Evolutionary conservation across 768 basidiomycete genomes (phyloP).

Genomic region (Tulasnella sp.): DNA sequence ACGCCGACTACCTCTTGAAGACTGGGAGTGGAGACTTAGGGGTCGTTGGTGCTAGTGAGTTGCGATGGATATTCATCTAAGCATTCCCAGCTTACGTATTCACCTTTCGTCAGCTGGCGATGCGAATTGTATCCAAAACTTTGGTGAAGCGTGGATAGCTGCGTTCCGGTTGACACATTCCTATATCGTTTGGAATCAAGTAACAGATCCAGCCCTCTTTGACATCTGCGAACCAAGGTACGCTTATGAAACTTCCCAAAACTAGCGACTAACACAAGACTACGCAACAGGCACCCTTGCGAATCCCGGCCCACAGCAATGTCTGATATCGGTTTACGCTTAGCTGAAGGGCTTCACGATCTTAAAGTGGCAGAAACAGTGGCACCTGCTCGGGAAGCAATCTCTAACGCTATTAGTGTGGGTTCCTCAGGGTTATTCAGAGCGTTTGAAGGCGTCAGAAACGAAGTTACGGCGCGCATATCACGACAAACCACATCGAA

Average conservation of each 20-base stretch:
- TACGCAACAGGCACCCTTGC: slow-evolving; percentile 65
- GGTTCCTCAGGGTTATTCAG: slow-evolving; percentile 77
- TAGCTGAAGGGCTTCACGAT: slow-evolving; percentile 90
- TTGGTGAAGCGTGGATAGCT: slow-evolving; percentile 75
- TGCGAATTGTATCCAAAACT: slow-evolving; percentile 55
- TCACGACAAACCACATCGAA: slow-evolving; percentile 11
- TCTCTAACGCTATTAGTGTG: slow-evolving; percentile 57
- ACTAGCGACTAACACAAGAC: not conserved
- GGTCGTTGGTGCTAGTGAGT: slow-evolving; percentile 22
- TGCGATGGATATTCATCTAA: not conserved
- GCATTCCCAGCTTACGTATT: slow-evolving; percentile 22
- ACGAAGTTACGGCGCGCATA: slow-evolving; percentile 29
- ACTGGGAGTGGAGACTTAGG: slow-evolving; percentile 42
- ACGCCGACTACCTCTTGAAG: slow-evolving; percentile 70
- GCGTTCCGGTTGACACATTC: slow-evolving; percentile 84
- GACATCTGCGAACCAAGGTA: slow-evolving; percentile 92
- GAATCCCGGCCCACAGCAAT: slow-evolving; percentile 81
- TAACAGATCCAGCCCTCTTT: slow-evolving; percentile 85
- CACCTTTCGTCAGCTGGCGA: slow-evolving; percentile 28
- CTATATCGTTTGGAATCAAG: slow-evolving; percentile 77
- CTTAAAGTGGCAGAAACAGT: slow-evolving; percentile 86
- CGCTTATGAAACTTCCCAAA: slow-evolving; percentile 18
- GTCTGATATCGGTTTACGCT: slow-evolving; percentile 79
- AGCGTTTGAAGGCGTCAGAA: slow-evolving; percentile 75
- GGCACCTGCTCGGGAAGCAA: slow-evolving; percentile 84